Evolutionary conservation across 139 green algal species (phyloP).

Genomic region (Dunaliella primolecta): DNA sequence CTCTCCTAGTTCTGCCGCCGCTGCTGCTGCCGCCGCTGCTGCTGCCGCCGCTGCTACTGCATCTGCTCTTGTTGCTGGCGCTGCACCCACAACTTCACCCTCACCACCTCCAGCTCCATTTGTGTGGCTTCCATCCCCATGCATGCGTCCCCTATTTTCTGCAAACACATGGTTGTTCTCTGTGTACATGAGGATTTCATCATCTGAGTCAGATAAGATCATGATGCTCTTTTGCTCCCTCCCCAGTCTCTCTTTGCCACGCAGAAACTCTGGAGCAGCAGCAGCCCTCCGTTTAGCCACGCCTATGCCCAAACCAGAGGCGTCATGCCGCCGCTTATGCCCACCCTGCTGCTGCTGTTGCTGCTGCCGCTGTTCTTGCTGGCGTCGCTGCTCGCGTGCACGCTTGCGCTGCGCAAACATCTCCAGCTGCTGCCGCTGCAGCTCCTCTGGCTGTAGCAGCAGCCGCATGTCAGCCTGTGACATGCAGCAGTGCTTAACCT

Average conservation of each 20-base stretch:
- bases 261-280: too few relatives aligned
- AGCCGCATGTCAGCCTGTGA: conserved; percentile 16
- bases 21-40: neutral
- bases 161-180: too few relatives aligned
- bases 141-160: too few relatives aligned
- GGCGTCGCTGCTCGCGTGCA: neutral
- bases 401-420: conserved; percentile 3
- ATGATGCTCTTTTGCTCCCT: neutral
- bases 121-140: too few relatives aligned
- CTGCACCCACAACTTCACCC: neutral
- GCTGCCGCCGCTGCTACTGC: neutral
- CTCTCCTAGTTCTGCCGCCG: neutral
- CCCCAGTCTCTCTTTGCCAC: neutral
- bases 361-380: neutral
- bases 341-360: conserved; percentile 8
- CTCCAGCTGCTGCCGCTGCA: conserved; percentile 12
- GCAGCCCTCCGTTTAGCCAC: too few relatives aligned
- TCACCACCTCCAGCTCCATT: too few relatives aligned
- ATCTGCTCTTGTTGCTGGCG: neutral
- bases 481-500: conserved; percentile 15
- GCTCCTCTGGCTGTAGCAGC: conserved; percentile 19
- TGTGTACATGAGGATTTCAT: neutral
- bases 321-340: neutral
- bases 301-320: too few relatives aligned
- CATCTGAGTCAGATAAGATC: neutral